Conservation (phyloP, 805 yeast genomes). For the Saitoella complicata region DNA sequence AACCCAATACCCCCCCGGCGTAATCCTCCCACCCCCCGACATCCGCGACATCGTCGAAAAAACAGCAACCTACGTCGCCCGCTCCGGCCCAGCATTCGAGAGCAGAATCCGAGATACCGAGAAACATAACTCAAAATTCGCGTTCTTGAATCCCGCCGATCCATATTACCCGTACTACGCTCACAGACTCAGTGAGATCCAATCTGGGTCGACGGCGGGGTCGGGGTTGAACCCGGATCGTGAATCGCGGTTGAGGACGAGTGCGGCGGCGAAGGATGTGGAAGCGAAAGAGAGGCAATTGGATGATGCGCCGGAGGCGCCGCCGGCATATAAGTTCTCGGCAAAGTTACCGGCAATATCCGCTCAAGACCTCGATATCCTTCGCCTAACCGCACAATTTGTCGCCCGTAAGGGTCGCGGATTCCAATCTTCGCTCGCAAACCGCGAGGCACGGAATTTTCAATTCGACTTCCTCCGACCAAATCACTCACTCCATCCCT, state of each 20-base stretch:
- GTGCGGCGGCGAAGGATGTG: background rate
- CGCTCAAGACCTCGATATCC: constrained; percentile 44
- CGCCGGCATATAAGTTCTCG: constrained; percentile 20
- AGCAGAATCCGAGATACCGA: constrained; percentile 34
- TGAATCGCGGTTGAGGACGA: too few species aligned
- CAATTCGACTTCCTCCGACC: constrained; percentile 55
- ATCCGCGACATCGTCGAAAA: constrained; percentile 37
- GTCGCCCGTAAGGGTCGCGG: constrained; percentile 43
- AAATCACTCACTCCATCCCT: constrained; percentile 41
- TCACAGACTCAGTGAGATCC: constrained; percentile 27
- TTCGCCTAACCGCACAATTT: constrained; percentile 57
- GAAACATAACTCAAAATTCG: constrained; percentile 35
- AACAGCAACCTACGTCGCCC: constrained; percentile 51
- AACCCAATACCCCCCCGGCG: too few species aligned
- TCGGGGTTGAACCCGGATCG: too few species aligned
- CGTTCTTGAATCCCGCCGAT: constrained; percentile 42
- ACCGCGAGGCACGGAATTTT: constrained; percentile 20
- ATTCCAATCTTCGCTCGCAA: constrained; percentile 27
- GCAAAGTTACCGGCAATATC: constrained; percentile 30
- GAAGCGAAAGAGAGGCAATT: background rate
- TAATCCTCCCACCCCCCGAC: too few species aligned
- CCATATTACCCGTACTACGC: constrained; percentile 43
- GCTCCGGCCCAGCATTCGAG: constrained; percentile 57
- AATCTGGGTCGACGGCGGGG: constrained; percentile 7
- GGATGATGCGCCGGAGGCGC: constrained; percentile 13